Conservation (phyloP, 2,329 filamentous ascomycete genomes). For the Cladosporium sp. region DNA sequence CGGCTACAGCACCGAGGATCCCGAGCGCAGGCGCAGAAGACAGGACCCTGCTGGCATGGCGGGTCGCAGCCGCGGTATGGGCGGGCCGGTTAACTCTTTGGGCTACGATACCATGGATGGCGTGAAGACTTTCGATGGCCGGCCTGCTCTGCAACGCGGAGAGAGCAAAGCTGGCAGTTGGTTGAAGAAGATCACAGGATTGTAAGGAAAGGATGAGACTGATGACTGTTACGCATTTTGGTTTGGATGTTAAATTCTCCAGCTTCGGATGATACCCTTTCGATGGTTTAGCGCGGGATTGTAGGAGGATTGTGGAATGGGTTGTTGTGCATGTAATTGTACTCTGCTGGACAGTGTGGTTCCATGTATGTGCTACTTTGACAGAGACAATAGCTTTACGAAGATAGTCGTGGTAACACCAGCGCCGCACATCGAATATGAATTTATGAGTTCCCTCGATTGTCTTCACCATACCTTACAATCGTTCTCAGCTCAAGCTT, state of each 20-base stretch:
- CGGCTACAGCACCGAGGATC: constrained; percentile 19
- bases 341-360: not conserved
- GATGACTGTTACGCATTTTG: not conserved
- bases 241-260: not conserved
- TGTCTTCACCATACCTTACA: too few species aligned
- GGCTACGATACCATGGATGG: constrained; percentile 33
- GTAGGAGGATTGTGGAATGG: not conserved
- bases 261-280: constrained; percentile 16
- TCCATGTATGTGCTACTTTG: not conserved
- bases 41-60: constrained; percentile 26
- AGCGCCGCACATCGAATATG: too few species aligned
- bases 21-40: constrained; percentile 20
- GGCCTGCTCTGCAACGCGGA: constrained; percentile 31
- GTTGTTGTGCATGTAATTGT: not conserved
- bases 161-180: constrained; percentile 41
- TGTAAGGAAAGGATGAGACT: constrained; percentile 14
- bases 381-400: not conserved
- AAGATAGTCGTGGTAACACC: not conserved
- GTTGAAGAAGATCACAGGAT: constrained; percentile 44
- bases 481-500: too few species aligned
- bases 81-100: constrained; percentile 26
- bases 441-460: too few species aligned
- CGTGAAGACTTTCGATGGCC: constrained; percentile 38
- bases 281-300: constrained; percentile 1
- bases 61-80: constrained; percentile 31